Percentiles rank a stretch among this genome's conserved stretches.
Evolutionary conservation across 495 filamentous ascomycete species (phyloP).

Genomic region (Penicillium lividum): DNA sequence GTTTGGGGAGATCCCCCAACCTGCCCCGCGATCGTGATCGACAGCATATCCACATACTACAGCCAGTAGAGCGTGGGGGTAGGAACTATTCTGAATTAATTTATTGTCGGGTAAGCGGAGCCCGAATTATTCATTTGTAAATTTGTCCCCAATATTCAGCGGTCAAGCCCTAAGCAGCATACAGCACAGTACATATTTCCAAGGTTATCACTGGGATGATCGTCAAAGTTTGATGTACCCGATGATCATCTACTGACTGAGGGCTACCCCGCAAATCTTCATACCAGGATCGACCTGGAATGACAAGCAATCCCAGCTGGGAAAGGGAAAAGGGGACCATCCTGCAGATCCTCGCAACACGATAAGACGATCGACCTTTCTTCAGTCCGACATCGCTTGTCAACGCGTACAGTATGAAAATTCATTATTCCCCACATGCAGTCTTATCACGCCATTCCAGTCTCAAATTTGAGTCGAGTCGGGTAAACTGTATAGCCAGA

Average conservation of each 20-base stretch:
- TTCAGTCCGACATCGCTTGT: constrained; percentile 16
- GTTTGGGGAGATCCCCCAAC: background rate
- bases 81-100: constrained; percentile 4
- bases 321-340: background rate
- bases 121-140: background rate
- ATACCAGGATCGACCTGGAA: constrained; percentile 3
- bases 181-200: background rate
- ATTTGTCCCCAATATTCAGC: background rate
- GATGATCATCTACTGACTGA: constrained; percentile 12
- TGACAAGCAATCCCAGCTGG: background rate
- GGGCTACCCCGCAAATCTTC: constrained; percentile 12
- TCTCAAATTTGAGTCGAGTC: background rate
- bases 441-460: background rate
- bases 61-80: constrained; percentile 3
- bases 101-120: background rate
- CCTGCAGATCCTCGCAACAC: background rate
- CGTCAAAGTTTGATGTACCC: constrained; percentile 13
- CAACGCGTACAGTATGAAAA: constrained; percentile 1
- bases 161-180: background rate
- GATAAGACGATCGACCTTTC: constrained; percentile 11
- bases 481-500: background rate
- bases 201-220: constrained; percentile 7
- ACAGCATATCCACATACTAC: constrained; percentile 12
- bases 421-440: background rate
- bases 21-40: constrained; percentile 8